Evolutionary conservation across 306 rosid species (phyloP).

Genomic region (Cucurbita ficifolia): DNA sequence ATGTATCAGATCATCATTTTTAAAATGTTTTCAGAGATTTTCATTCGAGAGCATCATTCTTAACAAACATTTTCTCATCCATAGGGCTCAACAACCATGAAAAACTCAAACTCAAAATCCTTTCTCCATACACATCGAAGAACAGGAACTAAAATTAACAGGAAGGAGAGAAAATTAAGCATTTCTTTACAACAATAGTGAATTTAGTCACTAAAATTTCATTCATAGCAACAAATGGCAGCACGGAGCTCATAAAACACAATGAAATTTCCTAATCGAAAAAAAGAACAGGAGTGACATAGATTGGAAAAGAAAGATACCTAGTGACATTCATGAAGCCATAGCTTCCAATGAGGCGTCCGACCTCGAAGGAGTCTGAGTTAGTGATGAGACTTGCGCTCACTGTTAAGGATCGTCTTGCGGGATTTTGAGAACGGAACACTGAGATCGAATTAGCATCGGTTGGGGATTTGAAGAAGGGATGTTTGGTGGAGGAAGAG

Average conservation of each 20-base stretch:
- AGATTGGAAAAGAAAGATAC: conserved; percentile 12
- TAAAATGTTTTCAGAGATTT: no score
- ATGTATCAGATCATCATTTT: no score
- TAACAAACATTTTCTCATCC: background rate
- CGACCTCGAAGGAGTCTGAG: conserved; percentile 81
- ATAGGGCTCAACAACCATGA: background rate
- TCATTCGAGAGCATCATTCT: no score
- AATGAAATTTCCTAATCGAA: background rate
- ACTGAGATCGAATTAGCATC: background rate
- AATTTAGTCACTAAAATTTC: background rate
- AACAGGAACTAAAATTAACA: background rate
- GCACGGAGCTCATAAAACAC: background rate
- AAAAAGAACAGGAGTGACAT: background rate
- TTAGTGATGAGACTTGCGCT: conserved; percentile 36
- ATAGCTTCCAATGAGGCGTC: conserved; percentile 72
- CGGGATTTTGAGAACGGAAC: conserved; percentile 14
- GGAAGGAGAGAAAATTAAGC: background rate
- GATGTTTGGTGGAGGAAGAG: background rate
- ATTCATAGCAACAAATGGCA: background rate
- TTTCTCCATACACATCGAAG: background rate
- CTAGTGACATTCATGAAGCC: conserved; percentile 89
- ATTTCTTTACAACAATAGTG: background rate
- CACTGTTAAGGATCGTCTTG: conserved; percentile 19
- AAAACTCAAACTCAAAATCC: background rate
- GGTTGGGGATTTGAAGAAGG: background rate